Evolutionary conservation across 208 protist genomes (phyloP), one percentile per base, ranked within the genome.

Genomic region (Acanthamoeba healyi): DNA sequence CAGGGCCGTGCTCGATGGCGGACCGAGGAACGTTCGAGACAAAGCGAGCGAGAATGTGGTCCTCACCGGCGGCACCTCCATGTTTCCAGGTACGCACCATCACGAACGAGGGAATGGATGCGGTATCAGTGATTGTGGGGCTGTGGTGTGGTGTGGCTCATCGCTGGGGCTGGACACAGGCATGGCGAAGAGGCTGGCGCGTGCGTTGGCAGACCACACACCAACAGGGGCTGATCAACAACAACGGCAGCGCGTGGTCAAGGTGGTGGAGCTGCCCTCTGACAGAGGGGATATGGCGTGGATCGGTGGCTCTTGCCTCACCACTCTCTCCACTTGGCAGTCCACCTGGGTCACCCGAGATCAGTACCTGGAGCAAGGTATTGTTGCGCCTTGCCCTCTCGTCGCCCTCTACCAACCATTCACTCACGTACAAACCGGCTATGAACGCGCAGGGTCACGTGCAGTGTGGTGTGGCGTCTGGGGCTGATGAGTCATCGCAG

Each of bases 311-410:
- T 99, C 98, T 26, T 99, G 99, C 94, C 94, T 99, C 36, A 98
- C 99, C 22, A 99, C 98, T 32, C 97, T 99, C 46, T 97, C 97
- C 26, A 99, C 98, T 32, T 99, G 99, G 97, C 97, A 99, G 90
- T 96, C 98, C 82, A 99, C 99, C 98, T 99, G 99, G 98, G 98
- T 99, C 93, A 98, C 98, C 92, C 99, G 99, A 96, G 97, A 99
- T 86, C 99, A 99, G 96, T 99, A 99, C 95, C 98, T 99, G 67
- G 99, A 99, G 96, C 95, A 96, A 72, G 99, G 99, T 49, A n/a
- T n/a, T n/a, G n/a, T n/a, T n/a, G n/a, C n/a, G n/a, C n/a, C n/a
- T n/a, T n/a, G n/a, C n/a, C n/a, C n/a, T n/a, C n/a, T n/a, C n/a
- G n/a, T n/a, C n/a, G n/a, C n/a, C n/a, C n/a, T n/a, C n/a, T n/a